Conservation (phyloP, 345 rosid species). For the Eucalyptus viminalis region DNA sequence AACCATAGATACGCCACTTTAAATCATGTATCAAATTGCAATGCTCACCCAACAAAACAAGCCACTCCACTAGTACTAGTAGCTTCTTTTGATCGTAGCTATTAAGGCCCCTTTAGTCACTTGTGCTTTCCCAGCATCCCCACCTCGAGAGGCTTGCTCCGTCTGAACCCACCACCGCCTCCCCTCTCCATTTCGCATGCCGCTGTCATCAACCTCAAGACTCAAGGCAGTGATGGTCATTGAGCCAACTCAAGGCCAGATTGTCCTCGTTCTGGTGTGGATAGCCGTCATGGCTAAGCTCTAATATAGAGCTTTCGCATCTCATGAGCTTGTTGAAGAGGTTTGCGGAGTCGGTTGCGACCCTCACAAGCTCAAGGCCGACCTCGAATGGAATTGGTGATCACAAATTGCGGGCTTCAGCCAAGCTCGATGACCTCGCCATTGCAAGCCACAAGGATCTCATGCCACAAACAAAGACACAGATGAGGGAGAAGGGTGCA, state of each 20-base stretch:
- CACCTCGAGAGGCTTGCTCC: too few relatives aligned
- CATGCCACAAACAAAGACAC: background rate
- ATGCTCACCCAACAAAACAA: too few relatives aligned
- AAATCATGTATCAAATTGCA: too few relatives aligned
- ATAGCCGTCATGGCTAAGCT: background rate
- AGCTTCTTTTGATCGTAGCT: too few relatives aligned
- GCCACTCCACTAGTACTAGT: too few relatives aligned
- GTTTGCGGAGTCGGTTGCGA: rapidly evolving
- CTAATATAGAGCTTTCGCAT: too few relatives aligned
- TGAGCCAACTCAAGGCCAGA: background rate
- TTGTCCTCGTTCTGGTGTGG: background rate
- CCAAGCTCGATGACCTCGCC: background rate
- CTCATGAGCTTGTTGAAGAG: background rate
- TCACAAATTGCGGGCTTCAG: background rate
- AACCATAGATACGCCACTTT: too few relatives aligned
- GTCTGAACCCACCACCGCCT: background rate
- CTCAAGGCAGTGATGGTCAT: rapidly evolving
- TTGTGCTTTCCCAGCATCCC: too few relatives aligned
- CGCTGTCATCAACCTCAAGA: rapidly evolving
- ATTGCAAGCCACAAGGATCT: background rate
- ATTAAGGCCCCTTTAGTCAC: too few relatives aligned
- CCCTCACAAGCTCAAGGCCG: background rate
- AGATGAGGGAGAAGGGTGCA: background rate
- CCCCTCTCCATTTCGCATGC: background rate
- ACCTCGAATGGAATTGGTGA: background rate